Conservation (phyloP, 2,329 filamentous ascomycete species). For the Fulvia fulva region DNA sequence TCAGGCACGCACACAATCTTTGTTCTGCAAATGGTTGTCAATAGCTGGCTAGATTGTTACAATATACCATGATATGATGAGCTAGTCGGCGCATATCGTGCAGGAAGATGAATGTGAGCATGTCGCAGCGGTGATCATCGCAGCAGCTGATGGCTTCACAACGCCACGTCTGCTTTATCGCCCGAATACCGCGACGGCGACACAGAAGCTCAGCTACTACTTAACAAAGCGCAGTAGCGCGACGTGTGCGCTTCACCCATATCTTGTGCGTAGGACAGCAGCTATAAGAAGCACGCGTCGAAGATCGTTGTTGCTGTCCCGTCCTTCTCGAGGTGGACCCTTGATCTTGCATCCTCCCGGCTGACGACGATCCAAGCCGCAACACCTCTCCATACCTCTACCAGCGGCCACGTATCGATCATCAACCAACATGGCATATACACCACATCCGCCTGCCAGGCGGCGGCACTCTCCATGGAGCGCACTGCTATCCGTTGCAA, state of each 20-base stretch:
- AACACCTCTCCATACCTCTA: neutral
- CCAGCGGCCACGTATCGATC: slow-evolving; percentile 18
- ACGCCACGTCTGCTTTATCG: too few relatives aligned
- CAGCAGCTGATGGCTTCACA: too few relatives aligned
- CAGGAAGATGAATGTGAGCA: too few relatives aligned
- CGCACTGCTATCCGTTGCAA: slow-evolving; percentile 12
- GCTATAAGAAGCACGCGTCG: too few relatives aligned
- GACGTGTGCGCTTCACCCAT: too few relatives aligned
- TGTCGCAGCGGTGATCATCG: neutral
- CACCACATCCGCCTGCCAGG: slow-evolving; percentile 2
- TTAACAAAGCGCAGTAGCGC: too few relatives aligned
- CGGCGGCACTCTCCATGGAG: slow-evolving; percentile 12
- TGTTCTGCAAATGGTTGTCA: slow-evolving; percentile 14
- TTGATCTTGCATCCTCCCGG: neutral
- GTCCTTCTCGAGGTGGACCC: too few relatives aligned
- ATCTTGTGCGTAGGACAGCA: too few relatives aligned
- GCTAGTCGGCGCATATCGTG: neutral
- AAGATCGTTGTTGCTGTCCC: too few relatives aligned
- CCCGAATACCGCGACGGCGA: too few relatives aligned
- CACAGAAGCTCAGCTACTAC: too few relatives aligned
- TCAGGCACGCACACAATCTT: slow-evolving; percentile 6
- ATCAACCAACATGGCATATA: slow-evolving; percentile 17
- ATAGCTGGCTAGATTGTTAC: slow-evolving; percentile 2
- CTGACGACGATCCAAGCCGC: neutral
- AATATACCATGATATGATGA: neutral